Evolutionary conservation across 352 stramenopile species (phyloP), one percentile per base, ranked within the genome.

Genomic region (Blastocystis sp.): DNA sequence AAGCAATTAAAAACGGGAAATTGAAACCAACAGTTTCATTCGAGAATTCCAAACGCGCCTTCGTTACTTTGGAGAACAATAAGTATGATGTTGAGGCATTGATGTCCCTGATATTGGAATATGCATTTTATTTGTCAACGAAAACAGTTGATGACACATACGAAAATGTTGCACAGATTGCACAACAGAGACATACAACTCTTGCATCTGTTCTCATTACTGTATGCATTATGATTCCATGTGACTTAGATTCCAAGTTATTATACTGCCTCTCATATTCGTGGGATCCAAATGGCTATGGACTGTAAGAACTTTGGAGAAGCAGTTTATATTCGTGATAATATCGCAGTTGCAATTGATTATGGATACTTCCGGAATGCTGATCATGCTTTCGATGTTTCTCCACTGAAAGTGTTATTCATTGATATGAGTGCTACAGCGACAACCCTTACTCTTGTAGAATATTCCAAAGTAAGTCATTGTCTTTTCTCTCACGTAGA

Each of bases 241-340:
- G 17, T 51, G 37, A 56, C 33, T 17, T 56, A 77, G 64, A 30
- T 77, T 17, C 64, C 64, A n/a, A 56, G 37, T 51, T 77, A 77
- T 48, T 51, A n/a, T n/a, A 54, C 33, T 22, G 64, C 27, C 13
- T 77, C 64, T 19, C 37, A 77, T 35, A 44, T 77, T 30, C 30
- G 40, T 19, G 64, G 64, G 4, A 5, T 77, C 7, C 64, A 77
- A 30, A 51, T 77, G 37, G 64, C 64, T 3, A n/a, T 77, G 37
- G 64, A 77, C 33, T 77, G 64, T 48, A 77, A 77, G 33, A 77
- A 77, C 64, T 42, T 77, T 53, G 64, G 64, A 3, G 64, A 77
- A 48, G 37, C 33, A n/a, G 9, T 51, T 19, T 77, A 57, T 51
- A 1, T 77, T 17, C 30, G 37, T 24, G 64, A 77, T 44, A 77